These are phyloP conservation scores for Fusarium nematophilum DNA, from an alignment of 2,329 filamentous ascomycete species.

Conservation along the genomic window DNA sequence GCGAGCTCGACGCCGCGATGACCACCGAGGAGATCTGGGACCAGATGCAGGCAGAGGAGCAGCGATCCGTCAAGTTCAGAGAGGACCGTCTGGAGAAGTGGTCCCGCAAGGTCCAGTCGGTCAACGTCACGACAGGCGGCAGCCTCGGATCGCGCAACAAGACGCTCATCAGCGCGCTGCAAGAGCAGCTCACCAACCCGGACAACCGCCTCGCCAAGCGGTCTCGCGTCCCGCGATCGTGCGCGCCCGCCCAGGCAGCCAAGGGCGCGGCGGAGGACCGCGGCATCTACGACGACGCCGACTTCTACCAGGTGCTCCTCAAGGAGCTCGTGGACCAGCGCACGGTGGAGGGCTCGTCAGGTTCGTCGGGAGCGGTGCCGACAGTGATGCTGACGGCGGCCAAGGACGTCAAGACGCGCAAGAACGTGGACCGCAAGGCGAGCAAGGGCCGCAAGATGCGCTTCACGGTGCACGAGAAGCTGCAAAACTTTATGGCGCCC, in stretches of 20 bases:
- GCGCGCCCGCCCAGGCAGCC: slow-evolving; percentile 76
- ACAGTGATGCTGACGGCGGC: slow-evolving; percentile 74
- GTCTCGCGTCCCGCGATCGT: slow-evolving; percentile 78
- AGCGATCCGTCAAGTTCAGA: slow-evolving; percentile 68
- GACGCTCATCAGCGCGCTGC: slow-evolving; percentile 72
- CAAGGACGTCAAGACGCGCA: slow-evolving; percentile 82
- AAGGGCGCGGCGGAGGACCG: slow-evolving; percentile 67
- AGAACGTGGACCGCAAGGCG: slow-evolving; percentile 90
- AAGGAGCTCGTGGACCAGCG: slow-evolving; percentile 94
- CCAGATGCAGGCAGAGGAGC: slow-evolving; percentile 75
- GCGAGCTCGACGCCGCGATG: slow-evolving; percentile 63
- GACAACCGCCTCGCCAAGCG: slow-evolving; percentile 74
- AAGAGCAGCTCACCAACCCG: slow-evolving; percentile 73
- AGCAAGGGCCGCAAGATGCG: slow-evolving; percentile 95
- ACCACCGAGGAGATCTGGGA: slow-evolving; percentile 77
- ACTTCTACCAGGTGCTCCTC: slow-evolving; percentile 93
- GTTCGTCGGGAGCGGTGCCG: slow-evolving; percentile 57
- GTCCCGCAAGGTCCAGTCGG: slow-evolving; percentile 75
- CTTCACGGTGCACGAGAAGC: slow-evolving; percentile 95
- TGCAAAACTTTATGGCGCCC: slow-evolving; percentile 97
- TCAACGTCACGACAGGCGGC: slow-evolving; percentile 52
- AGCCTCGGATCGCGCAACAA: slow-evolving; percentile 47
- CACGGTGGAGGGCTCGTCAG: slow-evolving; percentile 72
- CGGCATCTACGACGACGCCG: slow-evolving; percentile 88
- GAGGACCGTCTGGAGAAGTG: slow-evolving; percentile 86